Percentiles rank a stretch among this genome's conserved stretches.
These are phyloP conservation scores for Yamadazyma endophytica DNA, from an alignment of 805 yeast genomes.

Conservation along the genomic window DNA sequence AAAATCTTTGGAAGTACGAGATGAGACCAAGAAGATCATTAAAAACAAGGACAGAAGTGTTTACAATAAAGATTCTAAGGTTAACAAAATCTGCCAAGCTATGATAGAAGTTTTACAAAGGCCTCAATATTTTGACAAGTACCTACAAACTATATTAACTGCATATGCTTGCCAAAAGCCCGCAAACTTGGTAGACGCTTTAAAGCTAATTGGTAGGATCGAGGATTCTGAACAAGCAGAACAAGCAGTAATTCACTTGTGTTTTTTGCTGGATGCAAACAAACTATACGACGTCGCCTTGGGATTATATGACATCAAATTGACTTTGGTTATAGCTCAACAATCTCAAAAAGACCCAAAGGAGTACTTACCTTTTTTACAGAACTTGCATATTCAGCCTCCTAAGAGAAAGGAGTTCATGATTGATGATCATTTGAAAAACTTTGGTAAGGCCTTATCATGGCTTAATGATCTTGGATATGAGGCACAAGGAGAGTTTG, in stretches of 20 bases:
- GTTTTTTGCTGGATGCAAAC: slow-evolving; percentile 88
- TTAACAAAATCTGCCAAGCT: slow-evolving; percentile 74
- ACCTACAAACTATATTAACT: slow-evolving; percentile 76
- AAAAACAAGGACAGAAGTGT: slow-evolving; percentile 34
- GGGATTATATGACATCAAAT: slow-evolving; percentile 74
- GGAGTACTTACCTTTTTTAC: slow-evolving; percentile 91
- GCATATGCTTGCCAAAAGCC: slow-evolving; percentile 92
- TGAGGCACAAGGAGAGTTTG: slow-evolving; percentile 47
- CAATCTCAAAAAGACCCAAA: slow-evolving; percentile 97
- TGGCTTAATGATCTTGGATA: slow-evolving; percentile 53
- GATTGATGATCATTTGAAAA: slow-evolving; percentile 75
- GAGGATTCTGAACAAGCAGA: slow-evolving; percentile 43
- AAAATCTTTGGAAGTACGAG: neutral
- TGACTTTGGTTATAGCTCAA: slow-evolving; percentile 84
- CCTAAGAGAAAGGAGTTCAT: slow-evolving; percentile 65
- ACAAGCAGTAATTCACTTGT: slow-evolving; percentile 72
- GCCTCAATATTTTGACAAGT: slow-evolving; percentile 50
- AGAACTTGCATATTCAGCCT: slow-evolving; percentile 64
- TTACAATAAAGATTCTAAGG: slow-evolving; percentile 47
- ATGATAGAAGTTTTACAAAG: slow-evolving; percentile 53
- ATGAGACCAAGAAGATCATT: slow-evolving; percentile 28
- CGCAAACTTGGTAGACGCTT: slow-evolving; percentile 75
- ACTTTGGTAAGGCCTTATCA: slow-evolving; percentile 61
- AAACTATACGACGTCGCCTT: slow-evolving; percentile 74
- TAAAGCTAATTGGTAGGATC: slow-evolving; percentile 55